Percentiles rank a stretch among this genome's conserved stretches.
Evolutionary conservation across 495 filamentous ascomycete species (phyloP).

Genomic region (Rusavskia elegans): DNA sequence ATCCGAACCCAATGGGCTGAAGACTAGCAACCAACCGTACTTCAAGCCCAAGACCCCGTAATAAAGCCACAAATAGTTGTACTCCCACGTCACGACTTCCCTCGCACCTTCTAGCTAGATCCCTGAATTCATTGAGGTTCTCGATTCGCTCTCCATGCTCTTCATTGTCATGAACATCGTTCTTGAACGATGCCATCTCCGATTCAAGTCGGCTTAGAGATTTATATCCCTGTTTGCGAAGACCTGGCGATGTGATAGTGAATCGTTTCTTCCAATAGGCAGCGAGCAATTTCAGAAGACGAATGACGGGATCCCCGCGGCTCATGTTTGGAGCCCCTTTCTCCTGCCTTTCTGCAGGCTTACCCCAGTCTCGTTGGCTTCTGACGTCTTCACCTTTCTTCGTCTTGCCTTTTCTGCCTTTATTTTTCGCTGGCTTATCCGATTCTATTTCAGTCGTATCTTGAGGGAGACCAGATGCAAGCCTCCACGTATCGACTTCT

Average conservation of each 20-base stretch:
- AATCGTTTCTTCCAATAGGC: constrained; percentile 85
- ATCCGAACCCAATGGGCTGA: constrained; percentile 82
- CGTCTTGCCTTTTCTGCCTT: constrained; percentile 14
- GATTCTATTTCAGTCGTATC: constrained; percentile 12
- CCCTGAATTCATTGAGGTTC: constrained; percentile 47
- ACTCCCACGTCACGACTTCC: constrained; percentile 81
- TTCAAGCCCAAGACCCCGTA: constrained; percentile 72
- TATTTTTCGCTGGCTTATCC: constrained; percentile 20
- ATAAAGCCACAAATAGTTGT: constrained; percentile 76
- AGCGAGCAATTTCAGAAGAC: constrained; percentile 57
- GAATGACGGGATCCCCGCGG: constrained; percentile 65
- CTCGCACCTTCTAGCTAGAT: constrained; percentile 49
- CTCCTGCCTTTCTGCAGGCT: constrained; percentile 50
- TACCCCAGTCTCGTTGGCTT: constrained; percentile 56
- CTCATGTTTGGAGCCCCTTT: constrained; percentile 56
- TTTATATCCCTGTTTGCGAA: constrained; percentile 86
- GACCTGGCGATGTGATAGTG: constrained; percentile 53
- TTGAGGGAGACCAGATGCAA: constrained; percentile 38
- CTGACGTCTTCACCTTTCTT: constrained; percentile 28
- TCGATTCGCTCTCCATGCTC: constrained; percentile 60
- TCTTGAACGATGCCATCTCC: constrained; percentile 42
- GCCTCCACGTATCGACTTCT: constrained; percentile 61
- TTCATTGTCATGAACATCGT: constrained; percentile 43
- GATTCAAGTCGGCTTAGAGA: constrained; percentile 48
- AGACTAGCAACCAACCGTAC: constrained; percentile 67